phyloP scores from a whole-genome alignment of 2,329 filamentous ascomycete genomes.

The Talaromyces sp. region DNA sequence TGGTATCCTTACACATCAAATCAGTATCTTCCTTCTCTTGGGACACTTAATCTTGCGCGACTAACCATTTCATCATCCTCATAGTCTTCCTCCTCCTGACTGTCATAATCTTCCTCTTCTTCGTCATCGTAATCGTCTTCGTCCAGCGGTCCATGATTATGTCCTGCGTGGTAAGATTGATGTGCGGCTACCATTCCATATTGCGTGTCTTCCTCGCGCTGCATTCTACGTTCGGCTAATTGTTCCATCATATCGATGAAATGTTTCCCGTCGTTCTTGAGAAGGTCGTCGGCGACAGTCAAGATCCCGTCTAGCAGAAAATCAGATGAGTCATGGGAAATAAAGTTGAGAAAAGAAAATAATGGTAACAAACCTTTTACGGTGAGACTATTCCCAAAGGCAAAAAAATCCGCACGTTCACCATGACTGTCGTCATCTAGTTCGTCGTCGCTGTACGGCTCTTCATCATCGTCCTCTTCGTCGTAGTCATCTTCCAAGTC shows the following conservation, averaged over 20 bases:
- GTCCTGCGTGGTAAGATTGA: conserved; percentile 61
- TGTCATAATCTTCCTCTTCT: conserved; percentile 71
- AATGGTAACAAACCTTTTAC: conserved; percentile 68
- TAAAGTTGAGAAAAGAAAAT: conserved; percentile 31
- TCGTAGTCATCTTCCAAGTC: conserved; percentile 52
- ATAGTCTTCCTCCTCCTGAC: conserved; percentile 62
- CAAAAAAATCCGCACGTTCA: conserved; percentile 78
- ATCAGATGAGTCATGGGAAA: not conserved
- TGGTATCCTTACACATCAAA: conserved; percentile 64
- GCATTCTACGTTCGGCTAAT: conserved; percentile 94
- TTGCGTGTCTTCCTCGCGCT: conserved; percentile 85
- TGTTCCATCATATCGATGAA: conserved; percentile 99
- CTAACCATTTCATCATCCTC: conserved; percentile 64
- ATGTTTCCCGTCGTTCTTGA: conserved; percentile 98
- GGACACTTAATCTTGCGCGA: conserved; percentile 16
- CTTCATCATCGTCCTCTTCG: conserved; percentile 64
- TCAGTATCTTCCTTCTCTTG: conserved; percentile 31
- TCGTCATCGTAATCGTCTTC: conserved; percentile 71
- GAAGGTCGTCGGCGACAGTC: conserved; percentile 94
- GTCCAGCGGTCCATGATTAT: conserved; percentile 73
- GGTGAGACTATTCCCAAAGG: conserved; percentile 94
- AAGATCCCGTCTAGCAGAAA: conserved; percentile 74
- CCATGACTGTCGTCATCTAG: conserved; percentile 64
- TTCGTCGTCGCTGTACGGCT: conserved; percentile 63
- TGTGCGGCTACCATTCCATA: conserved; percentile 60